These are phyloP conservation scores for Calonectria leucothoes DNA, from an alignment of 2,329 filamentous ascomycete genomes.

Conservation along the genomic window DNA sequence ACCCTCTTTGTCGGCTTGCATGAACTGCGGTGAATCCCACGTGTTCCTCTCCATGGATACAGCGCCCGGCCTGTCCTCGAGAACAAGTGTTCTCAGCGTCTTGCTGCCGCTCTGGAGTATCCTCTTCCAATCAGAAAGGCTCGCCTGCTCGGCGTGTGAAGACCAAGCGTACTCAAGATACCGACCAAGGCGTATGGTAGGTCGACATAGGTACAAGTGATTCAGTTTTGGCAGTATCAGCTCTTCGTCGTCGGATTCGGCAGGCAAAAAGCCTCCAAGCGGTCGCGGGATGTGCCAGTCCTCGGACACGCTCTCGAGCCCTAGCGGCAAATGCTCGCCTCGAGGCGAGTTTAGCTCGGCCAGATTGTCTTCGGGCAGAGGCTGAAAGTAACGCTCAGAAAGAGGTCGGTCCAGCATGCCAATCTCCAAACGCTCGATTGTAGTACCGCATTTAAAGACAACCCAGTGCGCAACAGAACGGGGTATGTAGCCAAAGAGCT, in stretches of 20 bases:
- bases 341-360: neutral
- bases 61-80: neutral
- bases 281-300: neutral
- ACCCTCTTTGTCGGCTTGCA: neutral
- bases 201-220: neutral
- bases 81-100: neutral
- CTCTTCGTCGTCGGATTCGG: neutral
- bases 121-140: neutral
- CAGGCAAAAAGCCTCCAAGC: neutral
- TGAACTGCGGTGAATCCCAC: neutral
- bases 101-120: neutral
- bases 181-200: neutral
- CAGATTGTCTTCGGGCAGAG: neutral
- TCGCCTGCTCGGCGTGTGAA: neutral
- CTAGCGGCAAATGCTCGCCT: neutral
- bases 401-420: slow-evolving; percentile 27
- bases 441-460: neutral
- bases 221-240: neutral
- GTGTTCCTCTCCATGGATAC: neutral
- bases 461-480: slow-evolving; percentile 21
- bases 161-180: neutral
- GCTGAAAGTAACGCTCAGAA: neutral
- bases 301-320: neutral
- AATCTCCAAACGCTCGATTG: slow-evolving; percentile 27
- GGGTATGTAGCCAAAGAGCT: slow-evolving; percentile 27